phyloP scores from a whole-genome alignment of 2,329 filamentous ascomycete genomes.

The Botryotinia narcissicola region DNA sequence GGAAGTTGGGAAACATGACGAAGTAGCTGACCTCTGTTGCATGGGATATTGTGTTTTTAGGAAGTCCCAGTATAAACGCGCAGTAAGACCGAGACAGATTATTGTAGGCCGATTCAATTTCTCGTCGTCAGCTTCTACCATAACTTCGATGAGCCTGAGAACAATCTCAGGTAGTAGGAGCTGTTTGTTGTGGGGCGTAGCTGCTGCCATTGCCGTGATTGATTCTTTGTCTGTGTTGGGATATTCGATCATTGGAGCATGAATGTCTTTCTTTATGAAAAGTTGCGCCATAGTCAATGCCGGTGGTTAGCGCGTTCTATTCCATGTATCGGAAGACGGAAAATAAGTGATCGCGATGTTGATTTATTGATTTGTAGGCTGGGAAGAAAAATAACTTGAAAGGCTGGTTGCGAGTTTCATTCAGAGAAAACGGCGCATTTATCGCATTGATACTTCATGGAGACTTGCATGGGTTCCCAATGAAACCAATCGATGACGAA shows the following conservation, averaged over 20 bases:
- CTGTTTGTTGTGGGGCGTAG: not conserved
- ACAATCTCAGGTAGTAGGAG: not conserved
- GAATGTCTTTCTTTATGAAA: not conserved
- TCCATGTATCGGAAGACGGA: not conserved
- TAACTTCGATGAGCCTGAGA: not conserved
- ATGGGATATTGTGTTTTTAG: not conserved
- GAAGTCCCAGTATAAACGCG: not conserved
- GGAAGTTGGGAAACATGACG: not conserved
- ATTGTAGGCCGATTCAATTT: not conserved
- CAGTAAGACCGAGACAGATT: not conserved
- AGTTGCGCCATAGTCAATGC: not conserved
- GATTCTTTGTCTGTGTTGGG: not conserved
- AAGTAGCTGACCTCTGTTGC: not conserved
- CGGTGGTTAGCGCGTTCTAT: accelerated
- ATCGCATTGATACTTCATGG: not conserved
- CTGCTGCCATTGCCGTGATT: not conserved
- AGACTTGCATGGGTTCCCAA: not conserved
- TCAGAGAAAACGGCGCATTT: not conserved
- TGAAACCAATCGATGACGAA: not conserved
- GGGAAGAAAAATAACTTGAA: not conserved
- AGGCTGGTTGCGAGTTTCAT: not conserved
- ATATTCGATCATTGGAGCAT: not conserved
- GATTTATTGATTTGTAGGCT: not conserved
- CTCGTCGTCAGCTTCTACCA: not conserved
- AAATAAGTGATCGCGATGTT: not conserved